Evolutionary conservation across 2,329 filamentous ascomycete genomes (phyloP), one percentile per base, ranked within the genome.

Genomic region (Geosmithia putterillii): DNA sequence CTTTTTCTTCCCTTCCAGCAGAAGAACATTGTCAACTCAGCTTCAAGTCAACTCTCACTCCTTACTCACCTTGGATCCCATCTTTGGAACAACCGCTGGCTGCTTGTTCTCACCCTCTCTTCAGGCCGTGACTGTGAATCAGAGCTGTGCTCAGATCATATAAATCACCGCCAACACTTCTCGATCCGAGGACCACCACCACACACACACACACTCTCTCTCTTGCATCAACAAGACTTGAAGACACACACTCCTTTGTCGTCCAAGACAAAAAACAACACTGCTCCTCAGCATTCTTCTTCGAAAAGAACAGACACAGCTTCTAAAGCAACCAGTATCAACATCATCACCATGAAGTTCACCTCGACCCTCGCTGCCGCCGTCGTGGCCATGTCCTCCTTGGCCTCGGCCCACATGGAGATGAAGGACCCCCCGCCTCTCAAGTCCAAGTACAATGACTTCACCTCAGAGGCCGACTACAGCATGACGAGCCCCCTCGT

Each of bases 401-500:
- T 42, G 61, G 66, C 49, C 57, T 68, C 42, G 65, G 74, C 69
- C 46, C 73, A 78, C 59, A 77, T 79, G 69, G 66, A 74, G 55
- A 72, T 77, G 67, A 62, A 54, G 38, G 60, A 59, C 48, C 75
- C 75, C 9, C 50, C 70, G 14, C 74, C 75, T 7, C 63, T 79
- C 51, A 62, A 63, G 44, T 74, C 70, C 53, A 73, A 71, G 61
- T 59, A 57, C 58, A 76, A 76, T 63, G 62, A 67, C 40, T 60
- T 67, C 52, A 59, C 65, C 48, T 52, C 56, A 46, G 60, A 71
- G 44, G 70, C 76, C 56, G 83, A 89, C 64, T 86, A 83, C 66
- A 75, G 73, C 52, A 86, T 86, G 65, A 85, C 79, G 32, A 69
- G 71, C 15, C 86, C 86, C 3, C 70, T 92, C 40, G 56, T 62